A percentile compares a stretch with the other conserved stretches of the same genome.
Conservation (phyloP, 1,139 yeast genomes). For the Spathaspora sp. region DNA sequence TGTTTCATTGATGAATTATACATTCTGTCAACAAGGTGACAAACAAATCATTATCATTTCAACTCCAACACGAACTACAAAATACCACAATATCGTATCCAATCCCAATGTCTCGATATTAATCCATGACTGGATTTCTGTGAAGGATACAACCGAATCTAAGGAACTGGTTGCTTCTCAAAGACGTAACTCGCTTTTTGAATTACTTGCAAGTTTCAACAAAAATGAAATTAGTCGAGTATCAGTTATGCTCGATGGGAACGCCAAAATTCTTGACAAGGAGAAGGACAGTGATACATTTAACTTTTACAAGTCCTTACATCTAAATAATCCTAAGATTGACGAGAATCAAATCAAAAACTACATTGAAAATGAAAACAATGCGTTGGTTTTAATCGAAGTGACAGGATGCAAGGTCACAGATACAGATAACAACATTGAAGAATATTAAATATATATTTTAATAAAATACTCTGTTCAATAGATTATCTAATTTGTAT, state of each 20-base stretch:
- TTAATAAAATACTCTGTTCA: too few species aligned
- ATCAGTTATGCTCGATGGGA: constrained; percentile 76
- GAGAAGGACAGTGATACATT: constrained; percentile 41
- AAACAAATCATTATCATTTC: constrained; percentile 61
- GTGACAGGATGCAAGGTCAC: constrained; percentile 75
- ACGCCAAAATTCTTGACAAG: constrained; percentile 54
- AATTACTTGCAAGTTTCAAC: constrained; percentile 68
- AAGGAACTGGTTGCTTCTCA: constrained; percentile 20
- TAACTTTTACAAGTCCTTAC: constrained; percentile 59
- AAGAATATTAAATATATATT: constrained; percentile 35
- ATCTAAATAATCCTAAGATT: constrained; percentile 59
- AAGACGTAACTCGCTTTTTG: constrained; percentile 50
- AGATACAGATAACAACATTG: constrained; percentile 69
- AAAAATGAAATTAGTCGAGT: constrained; percentile 74
- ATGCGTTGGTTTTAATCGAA: constrained; percentile 64
- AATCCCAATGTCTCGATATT: constrained; percentile 79
- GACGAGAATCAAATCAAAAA: constrained; percentile 64
- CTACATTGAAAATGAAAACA: constrained; percentile 52
- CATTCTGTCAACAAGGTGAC: constrained; percentile 49
- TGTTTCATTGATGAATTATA: constrained; percentile 85
- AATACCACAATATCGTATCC: constrained; percentile 59
- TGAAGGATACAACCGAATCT: constrained; percentile 30
- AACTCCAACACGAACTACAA: constrained; percentile 67
- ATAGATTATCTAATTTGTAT: too few species aligned
- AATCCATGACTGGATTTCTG: constrained; percentile 84